Percentiles rank a stretch among this genome's conserved stretches.
These are phyloP conservation scores for Paratrypanosoma confusum DNA, from an alignment of 208 protist species.

Conservation along the genomic window DNA sequence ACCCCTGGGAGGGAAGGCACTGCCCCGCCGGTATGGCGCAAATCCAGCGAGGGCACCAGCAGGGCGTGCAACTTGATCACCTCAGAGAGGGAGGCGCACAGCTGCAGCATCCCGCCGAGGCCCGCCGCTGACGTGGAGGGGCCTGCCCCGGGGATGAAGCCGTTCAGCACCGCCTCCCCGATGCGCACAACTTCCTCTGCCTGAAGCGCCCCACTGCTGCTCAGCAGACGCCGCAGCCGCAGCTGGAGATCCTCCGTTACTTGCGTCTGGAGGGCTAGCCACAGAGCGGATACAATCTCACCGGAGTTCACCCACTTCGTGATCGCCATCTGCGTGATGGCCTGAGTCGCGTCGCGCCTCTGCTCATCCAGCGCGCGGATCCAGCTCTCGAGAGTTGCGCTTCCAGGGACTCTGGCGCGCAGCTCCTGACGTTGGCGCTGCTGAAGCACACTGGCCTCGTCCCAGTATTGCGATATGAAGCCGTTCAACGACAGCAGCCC, in stretches of 20 bases:
- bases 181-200: constrained; percentile 30
- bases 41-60: too few species aligned
- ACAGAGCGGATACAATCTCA: constrained; percentile 33
- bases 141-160: constrained; percentile 41
- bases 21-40: too few species aligned
- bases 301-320: constrained; percentile 15
- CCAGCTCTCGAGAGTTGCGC: constrained; percentile 42
- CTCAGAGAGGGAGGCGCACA: constrained; percentile 37
- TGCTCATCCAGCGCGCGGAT: constrained; percentile 40
- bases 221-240: constrained; percentile 24
- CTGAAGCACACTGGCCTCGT: constrained; percentile 33
- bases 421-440: constrained; percentile 22
- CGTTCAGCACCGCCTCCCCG: constrained; percentile 51
- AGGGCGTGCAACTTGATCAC: too few species aligned
- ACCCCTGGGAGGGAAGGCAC: too few species aligned
- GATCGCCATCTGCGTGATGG: constrained; percentile 37
- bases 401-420: constrained; percentile 19
- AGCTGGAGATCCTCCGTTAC: constrained; percentile 32
- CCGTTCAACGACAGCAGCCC: constrained; percentile 25
- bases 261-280: constrained; percentile 57
- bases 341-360: constrained; percentile 20
- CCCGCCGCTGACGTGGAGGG: constrained; percentile 27
- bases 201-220: constrained; percentile 16
- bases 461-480: constrained; percentile 38
- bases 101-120: constrained; percentile 14